These are phyloP conservation scores for Boletus mariae DNA, from an alignment of 1,284 basidiomycete species.

Conservation along the genomic window DNA sequence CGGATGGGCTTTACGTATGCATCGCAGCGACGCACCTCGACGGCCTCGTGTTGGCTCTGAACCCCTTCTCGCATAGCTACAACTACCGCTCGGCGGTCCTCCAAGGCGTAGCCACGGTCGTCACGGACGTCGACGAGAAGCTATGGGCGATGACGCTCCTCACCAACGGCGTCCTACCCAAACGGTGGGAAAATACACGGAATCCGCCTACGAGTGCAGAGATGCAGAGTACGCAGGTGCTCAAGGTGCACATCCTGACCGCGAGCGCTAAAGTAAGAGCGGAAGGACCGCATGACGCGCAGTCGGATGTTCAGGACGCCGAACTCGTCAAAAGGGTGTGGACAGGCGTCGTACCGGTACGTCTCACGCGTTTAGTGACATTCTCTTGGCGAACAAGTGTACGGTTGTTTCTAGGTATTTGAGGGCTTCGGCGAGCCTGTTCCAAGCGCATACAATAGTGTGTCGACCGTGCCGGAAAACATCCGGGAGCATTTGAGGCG, in stretches of 20 bases:
- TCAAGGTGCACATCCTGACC: conserved; percentile 23
- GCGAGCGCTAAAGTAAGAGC: conserved; percentile 26
- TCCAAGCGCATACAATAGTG: conserved; percentile 21
- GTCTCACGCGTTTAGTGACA: neutral
- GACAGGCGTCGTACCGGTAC: conserved; percentile 27
- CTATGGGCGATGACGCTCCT: conserved; percentile 25
- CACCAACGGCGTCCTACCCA: conserved; percentile 23
- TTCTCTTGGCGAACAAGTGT: neutral
- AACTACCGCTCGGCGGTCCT: conserved; percentile 28
- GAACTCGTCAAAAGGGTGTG: conserved; percentile 18
- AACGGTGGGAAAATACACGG: conserved; percentile 23
- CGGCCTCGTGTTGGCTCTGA: conserved; percentile 23
- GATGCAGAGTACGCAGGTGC: conserved; percentile 23
- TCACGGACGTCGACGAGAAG: conserved; percentile 20
- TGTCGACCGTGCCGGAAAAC: conserved; percentile 15
- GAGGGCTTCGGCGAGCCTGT: conserved; percentile 27
- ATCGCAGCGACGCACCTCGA: conserved; percentile 27
- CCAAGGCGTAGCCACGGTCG: conserved; percentile 17
- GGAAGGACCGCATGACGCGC: conserved; percentile 24
- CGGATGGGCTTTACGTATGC: conserved; percentile 15
- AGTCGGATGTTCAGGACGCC: conserved; percentile 14
- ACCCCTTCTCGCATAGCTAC: conserved; percentile 27
- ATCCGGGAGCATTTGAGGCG: conserved; percentile 22
- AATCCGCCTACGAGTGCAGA: conserved; percentile 23
- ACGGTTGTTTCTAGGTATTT: conserved; percentile 15